Evolutionary conservation across 148 eudicot species (phyloP).

Genomic region (Rhododendron ferrugineum): DNA sequence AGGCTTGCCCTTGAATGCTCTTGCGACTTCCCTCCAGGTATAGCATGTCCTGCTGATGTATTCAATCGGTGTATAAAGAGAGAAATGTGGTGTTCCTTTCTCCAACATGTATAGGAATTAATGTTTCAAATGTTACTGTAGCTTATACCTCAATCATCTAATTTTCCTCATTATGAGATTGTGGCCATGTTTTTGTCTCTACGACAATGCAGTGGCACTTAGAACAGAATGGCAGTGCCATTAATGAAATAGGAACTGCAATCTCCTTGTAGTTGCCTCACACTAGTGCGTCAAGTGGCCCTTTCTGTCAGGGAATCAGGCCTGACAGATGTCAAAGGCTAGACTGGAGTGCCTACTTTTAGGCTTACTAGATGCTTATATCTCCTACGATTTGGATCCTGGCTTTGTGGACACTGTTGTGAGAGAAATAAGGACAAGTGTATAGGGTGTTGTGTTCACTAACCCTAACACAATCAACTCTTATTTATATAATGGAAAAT

Average conservation of each 20-base stretch:
- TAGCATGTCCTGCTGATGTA: constrained; percentile 2
- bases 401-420: background rate
- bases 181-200: background rate
- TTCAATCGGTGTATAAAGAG: background rate
- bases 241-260: background rate
- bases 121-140: background rate
- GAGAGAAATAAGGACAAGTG: no score
- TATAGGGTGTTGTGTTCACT: no score
- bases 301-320: background rate
- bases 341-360: background rate
- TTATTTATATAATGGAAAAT: no score
- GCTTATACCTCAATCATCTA: background rate
- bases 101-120: background rate
- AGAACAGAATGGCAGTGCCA: background rate
- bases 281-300: background rate
- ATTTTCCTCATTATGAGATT: background rate
- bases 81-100: background rate
- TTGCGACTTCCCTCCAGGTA: constrained; percentile 94
- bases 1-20: constrained; percentile 53
- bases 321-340: background rate
- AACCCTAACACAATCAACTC: no score
- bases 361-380: background rate
- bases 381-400: background rate
- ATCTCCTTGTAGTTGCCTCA: background rate
- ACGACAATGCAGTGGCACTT: background rate